Conservation (phyloP, 805 yeast genomes). For the Torulaspora franciscae region DNA sequence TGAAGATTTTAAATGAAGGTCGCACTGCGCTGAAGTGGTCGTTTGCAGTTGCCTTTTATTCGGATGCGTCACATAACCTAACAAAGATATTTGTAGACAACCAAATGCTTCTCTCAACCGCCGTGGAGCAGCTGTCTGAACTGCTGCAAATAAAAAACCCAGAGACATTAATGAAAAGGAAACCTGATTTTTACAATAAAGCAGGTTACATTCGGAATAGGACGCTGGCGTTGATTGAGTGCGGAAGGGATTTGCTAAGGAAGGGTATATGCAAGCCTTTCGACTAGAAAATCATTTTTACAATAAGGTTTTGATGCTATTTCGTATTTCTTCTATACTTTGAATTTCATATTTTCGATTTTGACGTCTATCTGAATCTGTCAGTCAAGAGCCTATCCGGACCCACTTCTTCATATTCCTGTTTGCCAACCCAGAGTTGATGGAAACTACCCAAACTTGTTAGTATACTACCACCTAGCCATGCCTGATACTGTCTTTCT, state of each 20-base stretch:
- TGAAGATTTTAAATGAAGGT: conserved; percentile 57
- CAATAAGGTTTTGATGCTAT: conserved; percentile 1
- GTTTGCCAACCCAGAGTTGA: conserved; percentile 87
- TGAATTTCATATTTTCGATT: neutral
- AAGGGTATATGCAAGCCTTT: conserved; percentile 32
- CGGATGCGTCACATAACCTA: conserved; percentile 47
- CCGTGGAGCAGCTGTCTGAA: conserved; percentile 66
- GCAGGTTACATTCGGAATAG: conserved; percentile 37
- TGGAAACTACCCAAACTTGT: conserved; percentile 91
- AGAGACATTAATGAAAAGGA: conserved; percentile 33
- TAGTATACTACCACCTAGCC: conserved; percentile 90
- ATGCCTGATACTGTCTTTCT: conserved; percentile 75
- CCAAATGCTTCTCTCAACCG: conserved; percentile 56
- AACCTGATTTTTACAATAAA: conserved; percentile 37
- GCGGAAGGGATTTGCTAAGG: conserved; percentile 35
- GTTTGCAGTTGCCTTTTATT: conserved; percentile 71
- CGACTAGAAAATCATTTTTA: conserved; percentile 7
- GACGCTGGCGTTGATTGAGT: conserved; percentile 36
- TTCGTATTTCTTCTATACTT: neutral
- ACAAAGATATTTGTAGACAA: conserved; percentile 64
- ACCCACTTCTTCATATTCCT: conserved; percentile 86
- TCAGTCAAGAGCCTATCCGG: conserved; percentile 72
- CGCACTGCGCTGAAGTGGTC: conserved; percentile 86
- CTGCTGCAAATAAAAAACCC: conserved; percentile 46
- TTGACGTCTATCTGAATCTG: conserved; percentile 60